Evolutionary conservation across 1,284 basidiomycete genomes (phyloP).

Genomic region (Puccinia sorghi): DNA sequence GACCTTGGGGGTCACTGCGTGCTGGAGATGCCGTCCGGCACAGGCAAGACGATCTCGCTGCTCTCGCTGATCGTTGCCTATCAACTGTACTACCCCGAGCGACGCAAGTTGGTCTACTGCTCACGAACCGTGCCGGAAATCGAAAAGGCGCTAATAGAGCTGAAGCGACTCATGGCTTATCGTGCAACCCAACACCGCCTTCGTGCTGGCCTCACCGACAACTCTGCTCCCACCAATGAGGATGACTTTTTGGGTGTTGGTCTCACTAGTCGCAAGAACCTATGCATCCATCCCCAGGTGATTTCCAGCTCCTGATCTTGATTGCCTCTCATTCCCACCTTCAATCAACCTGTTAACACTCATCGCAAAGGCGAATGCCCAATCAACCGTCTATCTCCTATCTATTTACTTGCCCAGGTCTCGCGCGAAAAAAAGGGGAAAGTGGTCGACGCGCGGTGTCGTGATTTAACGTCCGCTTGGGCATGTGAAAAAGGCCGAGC

Average conservation of each 20-base stretch:
- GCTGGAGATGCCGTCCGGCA: constrained; percentile 99
- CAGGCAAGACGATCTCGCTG: constrained; percentile 96
- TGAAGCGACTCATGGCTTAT: constrained; percentile 93
- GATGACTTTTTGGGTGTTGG: constrained; percentile 83
- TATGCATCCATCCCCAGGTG: constrained; percentile 94
- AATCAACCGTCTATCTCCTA: constrained; percentile 6
- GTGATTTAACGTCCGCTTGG: constrained; percentile 86
- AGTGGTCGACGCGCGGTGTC: constrained; percentile 92
- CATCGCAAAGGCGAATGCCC: constrained; percentile 26
- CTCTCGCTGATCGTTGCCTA: constrained; percentile 96
- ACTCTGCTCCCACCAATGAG: constrained; percentile 74
- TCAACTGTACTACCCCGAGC: constrained; percentile 92
- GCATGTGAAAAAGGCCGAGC: constrained; percentile 81
- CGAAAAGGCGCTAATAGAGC: constrained; percentile 93
- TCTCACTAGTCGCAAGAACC: constrained; percentile 90
- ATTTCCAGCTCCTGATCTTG: constrained; percentile 16
- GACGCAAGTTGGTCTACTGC: constrained; percentile 95
- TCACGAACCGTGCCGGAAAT: constrained; percentile 99
- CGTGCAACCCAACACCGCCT: constrained; percentile 61
- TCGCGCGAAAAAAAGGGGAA: constrained; percentile 97
- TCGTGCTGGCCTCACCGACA: constrained; percentile 62
- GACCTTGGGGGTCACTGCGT: constrained; percentile 79
- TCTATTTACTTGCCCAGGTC: constrained; percentile 64
- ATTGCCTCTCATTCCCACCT: not conserved
- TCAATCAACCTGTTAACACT: constrained; percentile 4